Evolutionary conservation across 345 rosid species (phyloP).

Genomic region (Populus tremula): DNA sequence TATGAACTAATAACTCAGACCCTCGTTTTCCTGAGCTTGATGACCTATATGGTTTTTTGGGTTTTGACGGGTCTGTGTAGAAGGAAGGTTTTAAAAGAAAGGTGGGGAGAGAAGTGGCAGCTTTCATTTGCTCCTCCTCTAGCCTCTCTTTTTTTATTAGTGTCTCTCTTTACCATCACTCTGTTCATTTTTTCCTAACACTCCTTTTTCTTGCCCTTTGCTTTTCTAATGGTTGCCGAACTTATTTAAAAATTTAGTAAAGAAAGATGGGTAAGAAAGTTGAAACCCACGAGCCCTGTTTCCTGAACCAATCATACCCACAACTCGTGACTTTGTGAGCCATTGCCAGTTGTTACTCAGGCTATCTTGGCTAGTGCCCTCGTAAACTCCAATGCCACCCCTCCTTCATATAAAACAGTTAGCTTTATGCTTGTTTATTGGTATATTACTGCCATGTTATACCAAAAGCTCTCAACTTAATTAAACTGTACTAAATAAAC

Average conservation of each 20-base stretch:
- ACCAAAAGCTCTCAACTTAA: not conserved
- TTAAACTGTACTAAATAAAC: too few relatives aligned
- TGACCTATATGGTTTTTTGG: conserved; percentile 21
- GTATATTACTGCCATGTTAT: not conserved
- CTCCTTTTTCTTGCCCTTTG: conserved; percentile 31
- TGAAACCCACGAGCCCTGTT: conserved; percentile 46
- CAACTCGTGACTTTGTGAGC: conserved; percentile 21
- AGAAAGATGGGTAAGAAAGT: conserved; percentile 16
- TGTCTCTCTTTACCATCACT: conserved; percentile 22
- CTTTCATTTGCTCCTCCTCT: conserved; percentile 9
- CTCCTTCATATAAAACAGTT: not conserved
- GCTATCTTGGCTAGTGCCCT: not conserved
- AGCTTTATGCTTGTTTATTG: not conserved
- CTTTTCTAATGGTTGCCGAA: conserved; percentile 20
- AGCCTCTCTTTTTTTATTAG: conserved; percentile 2
- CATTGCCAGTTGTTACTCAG: conserved; percentile 20
- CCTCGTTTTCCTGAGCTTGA: conserved; percentile 13
- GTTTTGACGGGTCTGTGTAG: conserved; percentile 4
- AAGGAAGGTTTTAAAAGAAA: conserved; percentile 28
- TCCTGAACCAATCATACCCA: conserved; percentile 45
- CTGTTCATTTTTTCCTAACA: conserved; percentile 10
- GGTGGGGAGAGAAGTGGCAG: conserved; percentile 28
- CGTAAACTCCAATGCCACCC: not conserved
- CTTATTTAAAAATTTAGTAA: conserved; percentile 3
- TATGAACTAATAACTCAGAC: not conserved